Base-by-base conservation (phyloP, 75 land plant species). In the Sequoia sempervirens region DNA sequence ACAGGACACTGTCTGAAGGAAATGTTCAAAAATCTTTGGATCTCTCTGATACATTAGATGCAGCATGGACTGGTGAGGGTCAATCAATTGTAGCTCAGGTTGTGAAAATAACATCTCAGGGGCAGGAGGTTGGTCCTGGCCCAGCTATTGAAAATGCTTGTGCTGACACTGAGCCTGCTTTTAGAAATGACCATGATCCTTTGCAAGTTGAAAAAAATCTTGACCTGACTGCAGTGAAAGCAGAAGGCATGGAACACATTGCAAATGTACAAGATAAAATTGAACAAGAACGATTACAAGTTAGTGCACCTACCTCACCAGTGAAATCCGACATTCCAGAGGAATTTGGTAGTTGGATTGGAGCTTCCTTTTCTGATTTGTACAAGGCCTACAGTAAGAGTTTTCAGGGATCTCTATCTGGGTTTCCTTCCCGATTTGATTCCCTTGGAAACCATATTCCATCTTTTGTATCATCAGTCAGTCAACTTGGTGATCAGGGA, bases 1-100 rank as follows among this genome's bases (percentile, higher is more conserved):
- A 85, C 13, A 85, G 90, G 70, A 82, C 88, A 40, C 72, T 86
- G 10, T 92, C 96, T 26, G 96, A 92, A 40, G 91, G 92, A 10
- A 85, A 91, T 69, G 83, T 85, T 43, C 87, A 93, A 10, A 74
- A 80, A 38, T 66, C 86, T n/a, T 61, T 84, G 11, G 84, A 86
- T 86, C 88, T 92, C 78, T 91, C 97, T 37, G 91, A 92, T 46
- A 89, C 92, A 26, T 86, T 95, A 52, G 94, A 92, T 87, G 91
- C 94, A 30, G 89, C 91, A 13, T 93, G 95, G 97, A 92, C 90
- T 9, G 97, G 97, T 72, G 89, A 93, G 80, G 87, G 84, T 18
- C 84, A 80, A 15, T 36, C 85, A 47, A 28, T 83, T 54, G 85
- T 79, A 86, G 82, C 84, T 38, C 82, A 87, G 11, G 53, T 84